Evolutionary conservation across 1,139 yeast species (phyloP).

Genomic region (Yamadazyma dendronema): DNA sequence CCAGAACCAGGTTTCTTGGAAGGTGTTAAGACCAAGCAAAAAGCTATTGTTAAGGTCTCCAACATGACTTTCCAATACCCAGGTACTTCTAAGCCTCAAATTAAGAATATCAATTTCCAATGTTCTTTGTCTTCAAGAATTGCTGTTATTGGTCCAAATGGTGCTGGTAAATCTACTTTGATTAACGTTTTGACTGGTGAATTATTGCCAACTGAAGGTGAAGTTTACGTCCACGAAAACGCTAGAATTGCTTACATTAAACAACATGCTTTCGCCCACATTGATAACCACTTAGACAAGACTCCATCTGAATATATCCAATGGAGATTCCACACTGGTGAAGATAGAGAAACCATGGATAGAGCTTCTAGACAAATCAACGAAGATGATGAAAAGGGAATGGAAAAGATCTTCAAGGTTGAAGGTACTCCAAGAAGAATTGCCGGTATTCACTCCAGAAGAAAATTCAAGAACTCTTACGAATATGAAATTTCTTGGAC

Average conservation of each 20-base stretch:
- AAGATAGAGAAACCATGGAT: constrained; percentile 99
- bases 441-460: constrained; percentile 91
- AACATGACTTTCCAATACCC: constrained; percentile 99
- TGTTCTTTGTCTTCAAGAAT: constrained; percentile 98
- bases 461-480: constrained; percentile 99
- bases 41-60: constrained; percentile 97
- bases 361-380: constrained; percentile 99
- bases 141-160: constrained; percentile 99
- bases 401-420: constrained; percentile 98
- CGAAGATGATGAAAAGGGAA: constrained; percentile 94
- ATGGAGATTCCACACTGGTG: constrained; percentile 99
- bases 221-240: constrained; percentile 98
- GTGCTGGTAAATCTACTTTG: constrained; percentile 99
- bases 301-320: constrained; percentile 99
- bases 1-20: constrained; percentile 99
- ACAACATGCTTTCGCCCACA: constrained; percentile 99
- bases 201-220: constrained; percentile 96
- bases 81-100: constrained; percentile 96
- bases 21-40: constrained; percentile 99
- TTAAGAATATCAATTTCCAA: constrained; percentile 89
- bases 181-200: constrained; percentile 99
- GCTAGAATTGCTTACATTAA: constrained; percentile 99
- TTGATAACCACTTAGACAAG: constrained; percentile 97
- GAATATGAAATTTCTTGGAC: constrained; percentile 98
- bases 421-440: constrained; percentile 99